These are phyloP conservation scores for Lantana camara DNA, from an alignment of 257 asterid genomes.

Conservation along the genomic window DNA sequence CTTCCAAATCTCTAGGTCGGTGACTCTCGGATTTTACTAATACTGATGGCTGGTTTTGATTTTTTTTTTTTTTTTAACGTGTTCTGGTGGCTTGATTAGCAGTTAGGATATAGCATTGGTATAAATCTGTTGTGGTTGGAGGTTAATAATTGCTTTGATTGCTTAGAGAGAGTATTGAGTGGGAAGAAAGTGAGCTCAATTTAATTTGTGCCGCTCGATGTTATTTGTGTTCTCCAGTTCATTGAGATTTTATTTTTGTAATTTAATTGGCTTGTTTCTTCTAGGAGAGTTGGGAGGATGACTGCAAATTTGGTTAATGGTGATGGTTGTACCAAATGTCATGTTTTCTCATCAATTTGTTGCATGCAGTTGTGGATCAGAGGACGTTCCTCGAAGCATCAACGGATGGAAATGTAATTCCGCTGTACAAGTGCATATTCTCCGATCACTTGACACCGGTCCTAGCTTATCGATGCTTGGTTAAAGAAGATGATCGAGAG, in stretches of 20 bases:
- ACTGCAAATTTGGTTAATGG: background rate
- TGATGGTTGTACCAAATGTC: conserved; percentile 20
- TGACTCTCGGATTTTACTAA: background rate
- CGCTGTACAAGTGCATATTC: conserved; percentile 69
- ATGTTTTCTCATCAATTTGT: background rate
- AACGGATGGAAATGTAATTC: conserved; percentile 64
- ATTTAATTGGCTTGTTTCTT: background rate
- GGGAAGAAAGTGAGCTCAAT: background rate
- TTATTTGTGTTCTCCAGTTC: background rate
- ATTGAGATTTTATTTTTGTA: background rate
- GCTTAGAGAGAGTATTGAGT: background rate
- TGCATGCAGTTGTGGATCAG: conserved; percentile 54
- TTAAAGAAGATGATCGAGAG: conserved; percentile 84
- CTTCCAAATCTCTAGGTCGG: conserved; percentile 48
- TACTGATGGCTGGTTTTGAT: conserved; percentile 9
- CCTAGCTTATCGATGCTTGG: conserved; percentile 92
- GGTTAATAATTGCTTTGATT: conserved; percentile 15
- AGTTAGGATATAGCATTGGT: too few relatives aligned
- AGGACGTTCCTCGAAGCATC: conserved; percentile 68
- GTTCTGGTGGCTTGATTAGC: conserved; percentile 6
- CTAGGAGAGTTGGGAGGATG: background rate
- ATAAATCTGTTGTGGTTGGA: background rate
- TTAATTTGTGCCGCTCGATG: conserved; percentile 1
- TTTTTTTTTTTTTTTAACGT: background rate
- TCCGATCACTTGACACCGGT: conserved; percentile 94